A percentile compares a stretch with the other conserved stretches of the same genome.
phyloP scores from a whole-genome alignment of 306 rosid genomes.

The Sesbania bispinosa region DNA sequence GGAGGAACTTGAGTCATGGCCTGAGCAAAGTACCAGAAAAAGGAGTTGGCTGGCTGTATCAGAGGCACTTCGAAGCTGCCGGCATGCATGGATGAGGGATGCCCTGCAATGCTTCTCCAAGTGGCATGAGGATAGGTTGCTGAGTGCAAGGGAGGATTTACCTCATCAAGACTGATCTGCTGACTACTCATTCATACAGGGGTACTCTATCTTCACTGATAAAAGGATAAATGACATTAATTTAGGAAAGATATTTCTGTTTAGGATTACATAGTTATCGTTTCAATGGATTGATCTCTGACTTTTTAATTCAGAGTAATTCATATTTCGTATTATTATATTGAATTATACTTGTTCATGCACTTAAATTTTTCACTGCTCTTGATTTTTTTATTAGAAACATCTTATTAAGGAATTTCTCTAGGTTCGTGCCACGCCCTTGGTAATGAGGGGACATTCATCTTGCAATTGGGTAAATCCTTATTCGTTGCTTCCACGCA shows the following conservation, averaged over 20 bases:
- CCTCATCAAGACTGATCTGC: slow-evolving; percentile 12
- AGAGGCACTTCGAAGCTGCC: slow-evolving; percentile 57
- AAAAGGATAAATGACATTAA: not conserved
- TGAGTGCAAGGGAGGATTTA: slow-evolving; percentile 24
- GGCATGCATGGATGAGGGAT: slow-evolving; percentile 86
- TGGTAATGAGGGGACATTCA: not conserved
- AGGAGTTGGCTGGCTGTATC: slow-evolving; percentile 68
- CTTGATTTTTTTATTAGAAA: not conserved
- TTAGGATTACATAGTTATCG: slow-evolving; percentile 6
- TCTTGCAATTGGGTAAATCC: not conserved
- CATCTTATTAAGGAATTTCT: not conserved
- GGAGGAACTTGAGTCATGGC: slow-evolving; percentile 76
- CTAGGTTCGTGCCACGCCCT: not conserved
- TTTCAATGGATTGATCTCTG: slow-evolving; percentile 17
- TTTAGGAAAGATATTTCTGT: slow-evolving; percentile 15
- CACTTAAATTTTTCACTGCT: not conserved
- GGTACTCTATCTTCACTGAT: not conserved
- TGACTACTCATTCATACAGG: slow-evolving; percentile 2
- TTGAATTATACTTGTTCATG: not conserved
- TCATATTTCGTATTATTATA: not conserved
- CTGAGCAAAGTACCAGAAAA: slow-evolving; percentile 65
- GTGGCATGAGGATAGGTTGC: slow-evolving; percentile 47
- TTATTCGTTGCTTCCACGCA: too few relatives aligned
- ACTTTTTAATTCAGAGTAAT: slow-evolving; percentile 11
- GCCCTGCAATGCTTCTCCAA: slow-evolving; percentile 61